Evolutionary conservation across 148 eudicot genomes (phyloP).

Genomic region (Cornus florida): DNA sequence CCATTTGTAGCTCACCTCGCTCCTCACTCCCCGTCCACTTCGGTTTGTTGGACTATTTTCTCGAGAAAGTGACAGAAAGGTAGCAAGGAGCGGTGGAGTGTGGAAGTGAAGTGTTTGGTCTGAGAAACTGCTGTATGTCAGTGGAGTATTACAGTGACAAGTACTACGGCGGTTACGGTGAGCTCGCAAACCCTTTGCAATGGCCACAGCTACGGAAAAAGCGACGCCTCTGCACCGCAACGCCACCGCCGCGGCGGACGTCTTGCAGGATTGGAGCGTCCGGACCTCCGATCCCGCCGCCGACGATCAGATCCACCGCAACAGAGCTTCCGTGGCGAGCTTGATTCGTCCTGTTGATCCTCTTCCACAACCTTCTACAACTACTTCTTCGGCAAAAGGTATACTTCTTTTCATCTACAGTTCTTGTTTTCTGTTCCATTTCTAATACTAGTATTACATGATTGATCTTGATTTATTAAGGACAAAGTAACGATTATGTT

Average conservation of each 20-base stretch:
- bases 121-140: slow-evolving; percentile 12
- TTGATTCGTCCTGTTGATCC: slow-evolving; percentile 14
- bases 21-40: not conserved
- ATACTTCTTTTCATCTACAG: no score
- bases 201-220: slow-evolving; percentile 24
- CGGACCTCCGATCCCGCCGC: slow-evolving; percentile 4
- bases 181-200: slow-evolving; percentile 15
- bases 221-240: slow-evolving; percentile 13
- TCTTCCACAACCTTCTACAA: slow-evolving; percentile 12
- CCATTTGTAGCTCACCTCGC: not conserved
- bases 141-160: slow-evolving; percentile 1
- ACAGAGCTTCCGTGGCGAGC: slow-evolving; percentile 16
- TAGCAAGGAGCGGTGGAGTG: not conserved
- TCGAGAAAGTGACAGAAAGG: not conserved
- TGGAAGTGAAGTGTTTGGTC: not conserved
- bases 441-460: not conserved
- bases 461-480: no score
- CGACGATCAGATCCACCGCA: slow-evolving; percentile 19
- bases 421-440: no score
- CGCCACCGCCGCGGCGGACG: not conserved
- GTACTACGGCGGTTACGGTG: slow-evolving; percentile 11
- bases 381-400: slow-evolving; percentile 14
- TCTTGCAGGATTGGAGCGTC: slow-evolving; percentile 14
- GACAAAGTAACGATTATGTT: no score
- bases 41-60: not conserved